Percentiles rank a stretch among this genome's conserved stretches.
Evolutionary conservation across 2,329 filamentous ascomycete genomes (phyloP).

Genomic region (Chalaropsis thielavioides): DNA sequence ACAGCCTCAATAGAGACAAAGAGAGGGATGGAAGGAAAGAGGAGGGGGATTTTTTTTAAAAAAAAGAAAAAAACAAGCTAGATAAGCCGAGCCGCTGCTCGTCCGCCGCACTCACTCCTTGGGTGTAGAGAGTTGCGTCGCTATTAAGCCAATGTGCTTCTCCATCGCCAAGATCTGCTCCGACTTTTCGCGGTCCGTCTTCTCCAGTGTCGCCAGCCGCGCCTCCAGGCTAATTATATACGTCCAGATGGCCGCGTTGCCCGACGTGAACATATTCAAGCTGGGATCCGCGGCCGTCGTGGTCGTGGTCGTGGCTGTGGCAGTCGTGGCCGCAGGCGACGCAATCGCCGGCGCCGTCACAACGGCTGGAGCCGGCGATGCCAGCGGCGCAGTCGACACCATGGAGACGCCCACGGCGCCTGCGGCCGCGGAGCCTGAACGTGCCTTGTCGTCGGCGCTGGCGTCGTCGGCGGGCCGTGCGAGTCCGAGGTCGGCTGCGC

Average conservation of each 20-base stretch:
- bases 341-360: constrained; percentile 37
- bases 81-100: too few species aligned
- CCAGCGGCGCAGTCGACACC: neutral
- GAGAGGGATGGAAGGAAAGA: neutral
- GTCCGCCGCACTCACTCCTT: neutral
- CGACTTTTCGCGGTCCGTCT: constrained; percentile 27
- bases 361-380: constrained; percentile 22
- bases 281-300: constrained; percentile 33
- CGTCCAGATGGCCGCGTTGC: constrained; percentile 50
- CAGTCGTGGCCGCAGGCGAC: constrained; percentile 25
- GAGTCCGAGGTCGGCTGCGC: constrained; percentile 33
- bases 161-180: constrained; percentile 26
- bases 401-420: constrained; percentile 12
- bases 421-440: neutral
- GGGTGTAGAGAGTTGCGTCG: constrained; percentile 21
- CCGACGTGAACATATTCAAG: constrained; percentile 50
- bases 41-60: neutral
- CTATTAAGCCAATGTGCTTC: constrained; percentile 25
- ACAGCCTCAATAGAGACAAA: neutral
- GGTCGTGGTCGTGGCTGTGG: constrained; percentile 16
- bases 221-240: constrained; percentile 60
- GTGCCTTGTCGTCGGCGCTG: constrained; percentile 32
- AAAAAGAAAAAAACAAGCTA: neutral
- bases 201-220: constrained; percentile 34
- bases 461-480: constrained; percentile 25